Percentiles rank a stretch among this genome's conserved stretches.
phyloP scores from a whole-genome alignment of 2,329 filamentous ascomycete species.

The Fonsecaea pedrosoi region DNA sequence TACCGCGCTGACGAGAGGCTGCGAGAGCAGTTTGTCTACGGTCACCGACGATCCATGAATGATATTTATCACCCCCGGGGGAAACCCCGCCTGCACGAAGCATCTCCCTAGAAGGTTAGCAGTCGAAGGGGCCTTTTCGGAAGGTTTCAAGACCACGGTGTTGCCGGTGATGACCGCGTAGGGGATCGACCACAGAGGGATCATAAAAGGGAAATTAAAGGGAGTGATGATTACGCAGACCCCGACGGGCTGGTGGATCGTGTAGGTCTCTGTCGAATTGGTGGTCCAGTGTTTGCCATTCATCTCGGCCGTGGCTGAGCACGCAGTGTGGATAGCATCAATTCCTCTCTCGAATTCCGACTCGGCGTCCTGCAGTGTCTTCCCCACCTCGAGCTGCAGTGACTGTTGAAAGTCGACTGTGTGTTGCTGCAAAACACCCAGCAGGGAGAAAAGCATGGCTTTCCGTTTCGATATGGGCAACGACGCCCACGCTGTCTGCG shows the following conservation, averaged over 20 bases:
- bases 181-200: constrained; percentile 70
- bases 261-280: constrained; percentile 56
- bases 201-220: constrained; percentile 73
- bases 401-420: constrained; percentile 1
- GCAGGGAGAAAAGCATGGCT: constrained; percentile 30
- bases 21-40: constrained; percentile 58
- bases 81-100: constrained; percentile 62
- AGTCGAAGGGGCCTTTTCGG: constrained; percentile 68
- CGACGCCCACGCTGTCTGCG: constrained; percentile 38
- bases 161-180: constrained; percentile 73
- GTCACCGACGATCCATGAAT: constrained; percentile 50
- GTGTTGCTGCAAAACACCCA: constrained; percentile 10
- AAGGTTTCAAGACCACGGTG: constrained; percentile 75
- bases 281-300: constrained; percentile 30
- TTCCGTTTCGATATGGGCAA: constrained; percentile 36
- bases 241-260: constrained; percentile 75
- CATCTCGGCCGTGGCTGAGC: constrained; percentile 41
- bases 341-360: constrained; percentile 41
- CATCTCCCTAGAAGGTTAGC: constrained; percentile 58
- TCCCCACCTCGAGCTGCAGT: constrained; percentile 38
- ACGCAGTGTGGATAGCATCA: constrained; percentile 42
- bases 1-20: constrained; percentile 64
- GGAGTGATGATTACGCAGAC: constrained; percentile 71
- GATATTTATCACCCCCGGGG: constrained; percentile 65
- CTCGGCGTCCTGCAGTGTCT: constrained; percentile 41